These are phyloP conservation scores for Fraxinus cuspidata DNA, from an alignment of 257 asterid genomes.

Conservation along the genomic window DNA sequence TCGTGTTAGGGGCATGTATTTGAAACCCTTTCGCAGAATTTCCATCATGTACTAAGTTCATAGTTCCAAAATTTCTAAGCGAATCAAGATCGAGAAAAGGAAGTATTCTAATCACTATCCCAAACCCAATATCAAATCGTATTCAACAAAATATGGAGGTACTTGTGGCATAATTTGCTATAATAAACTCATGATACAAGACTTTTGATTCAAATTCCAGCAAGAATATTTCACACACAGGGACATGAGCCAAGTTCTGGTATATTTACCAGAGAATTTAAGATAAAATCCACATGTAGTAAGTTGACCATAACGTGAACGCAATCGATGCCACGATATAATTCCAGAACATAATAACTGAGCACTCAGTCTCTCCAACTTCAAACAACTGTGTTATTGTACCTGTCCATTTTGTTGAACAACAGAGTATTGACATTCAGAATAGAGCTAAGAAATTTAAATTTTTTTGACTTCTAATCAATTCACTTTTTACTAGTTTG, in stretches of 20 bases:
- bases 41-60: too few relatives aligned
- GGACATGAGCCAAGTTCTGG: background rate
- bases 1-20: too few relatives aligned
- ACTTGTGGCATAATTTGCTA: too few relatives aligned
- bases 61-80: too few relatives aligned
- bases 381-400: conserved; percentile 35
- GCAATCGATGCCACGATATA: conserved; percentile 31
- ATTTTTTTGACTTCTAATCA: background rate
- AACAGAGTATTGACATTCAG: background rate
- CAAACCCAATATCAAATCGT: too few relatives aligned
- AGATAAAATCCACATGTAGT: conserved; percentile 33
- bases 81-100: too few relatives aligned
- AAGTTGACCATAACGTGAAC: conserved; percentile 35
- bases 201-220: too few relatives aligned
- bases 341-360: conserved; percentile 39
- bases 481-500: too few relatives aligned
- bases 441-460: background rate
- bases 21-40: too few relatives aligned
- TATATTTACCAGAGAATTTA: background rate
- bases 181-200: too few relatives aligned
- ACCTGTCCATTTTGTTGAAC: conserved; percentile 23
- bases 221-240: background rate
- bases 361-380: conserved; percentile 37
- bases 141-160: too few relatives aligned
- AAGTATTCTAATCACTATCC: too few relatives aligned